Conservation (phyloP, 2,329 filamentous ascomycete species). For the Ophiostoma quercus region DNA sequence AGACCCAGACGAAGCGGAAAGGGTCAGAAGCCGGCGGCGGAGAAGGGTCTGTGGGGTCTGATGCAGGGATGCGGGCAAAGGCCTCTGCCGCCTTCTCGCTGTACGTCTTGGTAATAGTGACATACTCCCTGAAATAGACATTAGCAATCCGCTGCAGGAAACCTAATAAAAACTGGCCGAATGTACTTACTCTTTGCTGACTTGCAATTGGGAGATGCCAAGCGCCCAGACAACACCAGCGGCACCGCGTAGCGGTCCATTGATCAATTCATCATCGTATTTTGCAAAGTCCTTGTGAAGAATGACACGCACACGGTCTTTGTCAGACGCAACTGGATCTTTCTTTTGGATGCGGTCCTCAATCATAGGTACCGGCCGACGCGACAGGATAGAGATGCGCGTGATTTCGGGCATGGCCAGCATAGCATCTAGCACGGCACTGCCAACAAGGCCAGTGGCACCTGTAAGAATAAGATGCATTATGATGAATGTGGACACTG, state of each 20-base stretch:
- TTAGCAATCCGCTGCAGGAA: neutral
- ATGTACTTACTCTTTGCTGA: conserved; percentile 50
- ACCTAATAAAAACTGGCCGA: neutral
- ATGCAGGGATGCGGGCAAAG: conserved; percentile 17
- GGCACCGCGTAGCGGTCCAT: conserved; percentile 54
- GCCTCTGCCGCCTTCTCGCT: conserved; percentile 43
- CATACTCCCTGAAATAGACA: conserved; percentile 48
- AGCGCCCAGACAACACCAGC: conserved; percentile 69
- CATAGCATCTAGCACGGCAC: conserved; percentile 56
- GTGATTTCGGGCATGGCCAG: conserved; percentile 51
- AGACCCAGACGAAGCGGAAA: conserved; percentile 68
- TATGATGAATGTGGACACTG: neutral
- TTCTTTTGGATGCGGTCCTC: conserved; percentile 41
- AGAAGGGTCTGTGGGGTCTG: neutral
- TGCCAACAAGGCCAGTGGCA: conserved; percentile 63
- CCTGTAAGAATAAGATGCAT: conserved; percentile 65
- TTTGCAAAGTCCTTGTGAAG: conserved; percentile 60
- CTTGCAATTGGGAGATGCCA: conserved; percentile 57
- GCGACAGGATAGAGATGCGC: conserved; percentile 62
- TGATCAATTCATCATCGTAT: conserved; percentile 54
- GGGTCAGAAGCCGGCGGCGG: conserved; percentile 29
- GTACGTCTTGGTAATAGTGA: conserved; percentile 63
- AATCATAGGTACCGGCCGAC: conserved; percentile 59
- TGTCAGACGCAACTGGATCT: conserved; percentile 38
- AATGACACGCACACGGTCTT: conserved; percentile 56